These are phyloP conservation scores for Aspergillus persii DNA, from an alignment of 2,329 filamentous ascomycete genomes.

Conservation along the genomic window DNA sequence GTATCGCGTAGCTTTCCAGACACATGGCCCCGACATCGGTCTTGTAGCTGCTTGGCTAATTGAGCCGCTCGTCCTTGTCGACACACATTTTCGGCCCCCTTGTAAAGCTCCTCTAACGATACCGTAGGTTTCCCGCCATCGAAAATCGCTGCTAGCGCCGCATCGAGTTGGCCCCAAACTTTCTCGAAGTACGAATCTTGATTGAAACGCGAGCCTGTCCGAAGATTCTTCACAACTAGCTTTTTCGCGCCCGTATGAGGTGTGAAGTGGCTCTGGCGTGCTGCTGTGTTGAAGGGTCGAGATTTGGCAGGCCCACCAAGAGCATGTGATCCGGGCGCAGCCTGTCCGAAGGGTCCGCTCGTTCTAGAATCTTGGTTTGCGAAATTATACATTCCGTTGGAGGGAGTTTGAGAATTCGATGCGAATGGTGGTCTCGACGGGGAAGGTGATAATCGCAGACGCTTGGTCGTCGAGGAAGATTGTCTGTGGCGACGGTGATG, in stretches of 20 bases:
- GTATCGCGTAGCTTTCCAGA: slow-evolving; percentile 54
- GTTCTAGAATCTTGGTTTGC: slow-evolving; percentile 38
- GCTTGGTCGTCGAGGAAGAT: slow-evolving; percentile 41
- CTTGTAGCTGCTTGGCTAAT: slow-evolving; percentile 65
- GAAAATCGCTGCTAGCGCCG: slow-evolving; percentile 73
- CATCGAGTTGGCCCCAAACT: slow-evolving; percentile 70
- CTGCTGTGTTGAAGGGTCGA: slow-evolving; percentile 30
- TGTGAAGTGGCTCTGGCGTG: slow-evolving; percentile 57
- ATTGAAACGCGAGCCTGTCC: slow-evolving; percentile 61
- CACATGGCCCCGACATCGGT: slow-evolving; percentile 65
- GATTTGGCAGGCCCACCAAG: slow-evolving; percentile 25
- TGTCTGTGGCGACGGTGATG: slow-evolving; percentile 16
- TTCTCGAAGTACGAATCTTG: slow-evolving; percentile 75
- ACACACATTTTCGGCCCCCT: slow-evolving; percentile 88
- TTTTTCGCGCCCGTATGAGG: slow-evolving; percentile 76
- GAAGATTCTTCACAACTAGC: slow-evolving; percentile 91
- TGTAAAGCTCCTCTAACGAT: slow-evolving; percentile 86
- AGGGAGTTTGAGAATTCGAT: slow-evolving; percentile 14
- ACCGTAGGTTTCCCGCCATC: slow-evolving; percentile 58
- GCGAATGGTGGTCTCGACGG: slow-evolving; percentile 19
- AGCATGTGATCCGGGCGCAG: slow-evolving; percentile 33
- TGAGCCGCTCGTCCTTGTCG: slow-evolving; percentile 69
- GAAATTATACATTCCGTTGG: slow-evolving; percentile 57
- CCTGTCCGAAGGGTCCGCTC: slow-evolving; percentile 45
- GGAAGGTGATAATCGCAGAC: slow-evolving; percentile 34